Percentiles rank a stretch among this genome's conserved stretches.
These are phyloP conservation scores for Penicillium sp. DNA, from an alignment of 2,329 filamentous ascomycete species.

Conservation along the genomic window DNA sequence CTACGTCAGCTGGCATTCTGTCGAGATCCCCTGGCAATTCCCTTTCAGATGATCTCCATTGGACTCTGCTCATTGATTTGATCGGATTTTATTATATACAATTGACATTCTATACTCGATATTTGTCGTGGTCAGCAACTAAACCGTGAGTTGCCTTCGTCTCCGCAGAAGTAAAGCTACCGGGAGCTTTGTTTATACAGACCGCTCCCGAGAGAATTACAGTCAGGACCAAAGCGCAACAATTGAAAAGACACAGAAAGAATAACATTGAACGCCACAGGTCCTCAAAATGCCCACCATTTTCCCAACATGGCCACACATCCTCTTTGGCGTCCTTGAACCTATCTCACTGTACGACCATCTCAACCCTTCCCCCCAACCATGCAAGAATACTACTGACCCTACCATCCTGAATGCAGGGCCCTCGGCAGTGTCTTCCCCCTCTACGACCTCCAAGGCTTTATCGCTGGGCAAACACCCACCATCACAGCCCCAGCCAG, in stretches of 20 bases:
- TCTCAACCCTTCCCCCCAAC: not conserved
- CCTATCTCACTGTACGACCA: slow-evolving; percentile 62
- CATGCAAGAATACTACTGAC: slow-evolving; percentile 7
- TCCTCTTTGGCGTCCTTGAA: slow-evolving; percentile 67
- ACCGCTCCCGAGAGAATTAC: not conserved
- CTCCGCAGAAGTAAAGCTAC: not conserved
- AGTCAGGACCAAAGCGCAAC: not conserved
- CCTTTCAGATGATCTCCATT: not conserved
- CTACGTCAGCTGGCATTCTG: slow-evolving; percentile 13
- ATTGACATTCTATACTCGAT: not conserved
- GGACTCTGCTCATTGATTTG: not conserved
- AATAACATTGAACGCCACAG: slow-evolving; percentile 1
- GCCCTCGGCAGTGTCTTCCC: slow-evolving; percentile 59
- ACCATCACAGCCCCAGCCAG: slow-evolving; percentile 26
- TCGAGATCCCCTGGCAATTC: slow-evolving; percentile 1
- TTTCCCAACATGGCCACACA: slow-evolving; percentile 61
- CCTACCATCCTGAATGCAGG: slow-evolving; percentile 37
- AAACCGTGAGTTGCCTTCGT: not conserved
- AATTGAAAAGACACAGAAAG: not conserved
- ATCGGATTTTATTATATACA: not conserved
- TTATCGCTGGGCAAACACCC: slow-evolving; percentile 62
- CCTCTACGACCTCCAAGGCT: slow-evolving; percentile 58
- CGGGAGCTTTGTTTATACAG: not conserved
- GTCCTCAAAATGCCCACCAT: slow-evolving; percentile 40
- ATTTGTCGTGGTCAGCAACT: not conserved